Evolutionary conservation across 352 stramenopile species (phyloP).

Genomic region (Globisporangium acanthophoron): DNA sequence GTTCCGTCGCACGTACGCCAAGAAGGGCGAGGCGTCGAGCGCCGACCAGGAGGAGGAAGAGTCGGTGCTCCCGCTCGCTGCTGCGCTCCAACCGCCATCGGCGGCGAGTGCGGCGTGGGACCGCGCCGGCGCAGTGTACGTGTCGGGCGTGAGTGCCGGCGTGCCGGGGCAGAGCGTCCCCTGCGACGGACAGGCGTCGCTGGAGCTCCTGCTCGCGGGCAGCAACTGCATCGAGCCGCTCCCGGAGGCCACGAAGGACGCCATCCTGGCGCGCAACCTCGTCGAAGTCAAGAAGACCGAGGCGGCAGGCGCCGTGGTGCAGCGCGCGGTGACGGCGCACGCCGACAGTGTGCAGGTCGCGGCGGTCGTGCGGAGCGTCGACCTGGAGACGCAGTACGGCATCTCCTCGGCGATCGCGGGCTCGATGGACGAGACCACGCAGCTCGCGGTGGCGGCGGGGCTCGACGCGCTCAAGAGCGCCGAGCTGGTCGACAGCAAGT

Average conservation of each 20-base stretch:
- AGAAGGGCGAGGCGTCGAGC: slow-evolving; percentile 14
- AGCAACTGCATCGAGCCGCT: slow-evolving; percentile 89
- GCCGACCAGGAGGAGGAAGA: slow-evolving; percentile 15
- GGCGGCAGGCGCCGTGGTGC: slow-evolving; percentile 34
- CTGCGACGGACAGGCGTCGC: slow-evolving; percentile 76
- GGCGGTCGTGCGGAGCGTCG: slow-evolving; percentile 70
- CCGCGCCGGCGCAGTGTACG: slow-evolving; percentile 64
- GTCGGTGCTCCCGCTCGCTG: slow-evolving; percentile 5
- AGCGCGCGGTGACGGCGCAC: slow-evolving; percentile 29
- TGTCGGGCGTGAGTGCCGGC: slow-evolving; percentile 90
- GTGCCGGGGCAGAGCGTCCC: slow-evolving; percentile 71
- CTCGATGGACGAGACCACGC: slow-evolving; percentile 94
- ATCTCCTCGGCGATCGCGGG: slow-evolving; percentile 84
- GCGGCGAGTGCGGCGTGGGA: slow-evolving; percentile 38
- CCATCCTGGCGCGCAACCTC: slow-evolving; percentile 92
- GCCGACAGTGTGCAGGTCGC: slow-evolving; percentile 88
- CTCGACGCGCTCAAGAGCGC: slow-evolving; percentile 93
- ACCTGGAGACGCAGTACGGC: slow-evolving; percentile 76
- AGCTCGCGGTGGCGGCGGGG: slow-evolving; percentile 92
- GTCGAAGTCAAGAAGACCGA: slow-evolving; percentile 61
- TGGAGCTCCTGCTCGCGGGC: slow-evolving; percentile 86
- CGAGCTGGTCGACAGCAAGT: slow-evolving; percentile 78
- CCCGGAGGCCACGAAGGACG: slow-evolving; percentile 51
- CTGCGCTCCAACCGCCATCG: slow-evolving; percentile 28
- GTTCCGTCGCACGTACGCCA: slow-evolving; percentile 86